Evolutionary conservation across 768 basidiomycete species (phyloP), one percentile per base, ranked within the genome.

Genomic region (Hemileccinum rubropunctum): DNA sequence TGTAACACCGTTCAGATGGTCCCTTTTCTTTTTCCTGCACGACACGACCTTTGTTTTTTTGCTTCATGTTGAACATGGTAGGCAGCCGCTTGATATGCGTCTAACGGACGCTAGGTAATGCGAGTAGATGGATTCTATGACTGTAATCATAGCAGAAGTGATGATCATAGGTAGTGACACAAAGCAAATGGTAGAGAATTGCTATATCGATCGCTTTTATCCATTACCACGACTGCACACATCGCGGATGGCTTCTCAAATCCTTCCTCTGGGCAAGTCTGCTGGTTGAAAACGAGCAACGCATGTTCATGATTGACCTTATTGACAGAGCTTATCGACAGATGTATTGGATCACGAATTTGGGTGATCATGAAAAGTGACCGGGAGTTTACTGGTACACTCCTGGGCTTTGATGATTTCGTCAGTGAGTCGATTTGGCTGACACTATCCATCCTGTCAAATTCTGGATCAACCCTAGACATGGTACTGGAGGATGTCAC

Each of bases 321-420:
- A 17, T 34, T 39, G 27, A 48, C 46, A 95, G 95, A 98, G 69
- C 78, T 99, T 38, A 95, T 99, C 62, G 95, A 99, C 69, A 82
- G 90, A 67, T 98, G 95, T 66, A 98, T 98, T 66, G 95, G 95
- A 49, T 95, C 93, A 30, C 82, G 84, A 42, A 95, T 98, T 64
- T 97, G 93, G 91, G 95, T 98, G 61, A 84, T 98, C 67, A 98
- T 97, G 92, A 98, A 98, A 75, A 86, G 80, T 59, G 94, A 99
- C 54, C 86, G 93, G 40, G 95, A 99, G 73, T 99, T 98, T 72
- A 91, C 89, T 20, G 95, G 95, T 11, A 97, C 85, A 3, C 76
- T 99, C 36, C 78, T 95, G 30, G 95, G 95, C 2, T 99, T 99
- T 61, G 95, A 99, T 67, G 95, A 99, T 71, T 99, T 95, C 69